A percentile compares a stretch with the other conserved stretches of the same genome.
Evolutionary conservation across 108 stramenopile species (phyloP).

Genomic region (Skeletonema costatum): DNA sequence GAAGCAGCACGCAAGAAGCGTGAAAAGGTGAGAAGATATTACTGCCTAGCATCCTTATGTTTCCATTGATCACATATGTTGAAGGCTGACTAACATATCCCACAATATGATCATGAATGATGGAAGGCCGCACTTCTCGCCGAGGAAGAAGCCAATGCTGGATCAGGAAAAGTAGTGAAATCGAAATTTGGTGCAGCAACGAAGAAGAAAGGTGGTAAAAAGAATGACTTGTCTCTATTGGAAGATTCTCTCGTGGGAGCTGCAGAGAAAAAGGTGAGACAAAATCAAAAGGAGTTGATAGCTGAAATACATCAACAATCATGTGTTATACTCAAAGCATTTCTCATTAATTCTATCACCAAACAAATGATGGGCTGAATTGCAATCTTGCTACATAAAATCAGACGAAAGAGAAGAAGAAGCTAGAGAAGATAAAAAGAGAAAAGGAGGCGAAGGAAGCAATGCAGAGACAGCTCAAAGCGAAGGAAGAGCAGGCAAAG

Average conservation of each 20-base stretch:
- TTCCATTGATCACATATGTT: not conserved
- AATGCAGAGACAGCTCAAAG: constrained; percentile 38
- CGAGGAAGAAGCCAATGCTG: constrained; percentile 60
- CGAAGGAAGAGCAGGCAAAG: constrained; percentile 43
- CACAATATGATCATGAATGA: not conserved
- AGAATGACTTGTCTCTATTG: constrained; percentile 66
- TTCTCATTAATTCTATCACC: too few species aligned
- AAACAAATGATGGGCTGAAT: not conserved
- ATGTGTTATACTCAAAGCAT: too few species aligned
- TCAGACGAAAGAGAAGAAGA: constrained; percentile 58
- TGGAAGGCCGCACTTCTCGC: constrained; percentile 57
- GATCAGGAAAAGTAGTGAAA: constrained; percentile 54
- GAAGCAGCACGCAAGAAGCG: constrained; percentile 71
- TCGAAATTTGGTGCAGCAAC: constrained; percentile 36
- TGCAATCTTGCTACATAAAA: not conserved
- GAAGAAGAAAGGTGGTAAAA: constrained; percentile 51
- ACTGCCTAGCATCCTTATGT: not conserved
- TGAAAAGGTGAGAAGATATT: constrained; percentile 56
- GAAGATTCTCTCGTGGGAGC: constrained; percentile 75
- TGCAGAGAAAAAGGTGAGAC: constrained; percentile 77
- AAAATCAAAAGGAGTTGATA: not conserved
- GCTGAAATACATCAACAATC: not conserved
- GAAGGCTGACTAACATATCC: not conserved
- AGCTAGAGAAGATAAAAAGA: constrained; percentile 50
- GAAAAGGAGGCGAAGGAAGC: constrained; percentile 54